Base-by-base conservation (phyloP, 768 basidiomycete species). In the Boletellus sp. region DNA sequence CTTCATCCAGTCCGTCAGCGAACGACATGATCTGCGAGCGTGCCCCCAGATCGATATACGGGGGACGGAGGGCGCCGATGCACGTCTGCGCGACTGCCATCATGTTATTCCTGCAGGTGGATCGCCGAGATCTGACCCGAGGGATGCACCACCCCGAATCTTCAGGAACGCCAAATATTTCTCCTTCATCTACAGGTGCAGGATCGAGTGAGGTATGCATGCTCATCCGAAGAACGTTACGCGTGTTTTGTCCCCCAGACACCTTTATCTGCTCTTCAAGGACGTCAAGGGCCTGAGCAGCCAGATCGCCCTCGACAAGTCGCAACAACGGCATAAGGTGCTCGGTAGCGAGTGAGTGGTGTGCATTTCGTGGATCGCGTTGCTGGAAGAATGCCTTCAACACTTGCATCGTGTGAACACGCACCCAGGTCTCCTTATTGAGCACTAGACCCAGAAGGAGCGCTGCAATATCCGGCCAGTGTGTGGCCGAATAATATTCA, bases 181-280 rank as follows among this genome's bases (percentile, higher is more conserved):
- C 84, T 1, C 83, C 80, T 6, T 79, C 75, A 34, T 86, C 80
- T 11, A 76, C 72, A 37, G 76, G 71, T 22, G 72, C 63, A 24
- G 71, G 63, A 31, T 69, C 66, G 15, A 75, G 66, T 24, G 76
- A 78, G 20, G 77, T 64, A 55, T 87, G 84, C 81, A 94, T 85
- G 67, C 92, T 93, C 90, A 94, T 92, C 6, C 90, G 81, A 20
- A 94, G 74, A n/a, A 94, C 88, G 56, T 91, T 87, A 51, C 87
- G 87, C 1, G 90, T 89, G 0, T 85, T 78, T 41, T 81, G 83
- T 20, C 88, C 86, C 37, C 84, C 81, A 1, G 82, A 81, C 70
- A 93, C 85, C 17, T 78, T 80, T 68, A 90, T 82, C 0, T 93
- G 93, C 58, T 94, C 88, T 59, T 96, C 93, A 6, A 97, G 77